These are phyloP conservation scores for Physcomitrellopsis africana DNA, from an alignment of 225 moss, liverwort and hornwort genomes.

Conservation along the genomic window DNA sequence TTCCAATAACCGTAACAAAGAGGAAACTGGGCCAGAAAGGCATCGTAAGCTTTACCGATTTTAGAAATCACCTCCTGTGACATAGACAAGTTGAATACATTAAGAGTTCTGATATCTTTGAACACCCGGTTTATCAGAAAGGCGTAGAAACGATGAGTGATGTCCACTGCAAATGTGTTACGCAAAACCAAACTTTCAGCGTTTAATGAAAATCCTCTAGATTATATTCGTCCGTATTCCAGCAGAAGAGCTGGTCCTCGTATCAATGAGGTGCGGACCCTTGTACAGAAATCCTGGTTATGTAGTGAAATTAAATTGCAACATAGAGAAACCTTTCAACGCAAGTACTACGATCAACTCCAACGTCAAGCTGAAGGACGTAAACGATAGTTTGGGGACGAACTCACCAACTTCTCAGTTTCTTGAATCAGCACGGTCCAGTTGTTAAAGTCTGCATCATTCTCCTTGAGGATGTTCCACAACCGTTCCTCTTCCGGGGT, in stretches of 20 bases:
- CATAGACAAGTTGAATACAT: background rate
- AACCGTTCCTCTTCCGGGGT: conserved; percentile 85
- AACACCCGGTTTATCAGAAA: background rate
- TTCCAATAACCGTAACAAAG: conserved; percentile 99
- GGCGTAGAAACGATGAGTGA: no score
- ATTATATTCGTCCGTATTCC: no score
- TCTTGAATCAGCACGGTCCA: conserved; percentile 90
- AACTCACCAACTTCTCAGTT: conserved; percentile 86
- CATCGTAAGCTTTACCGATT: conserved; percentile 78
- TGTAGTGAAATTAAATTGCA: no score
- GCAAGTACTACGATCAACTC: no score
- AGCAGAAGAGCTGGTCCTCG: no score
- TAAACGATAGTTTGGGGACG: background rate
- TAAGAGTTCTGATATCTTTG: background rate
- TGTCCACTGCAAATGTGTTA: no score
- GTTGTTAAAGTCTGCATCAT: conserved; percentile 84
- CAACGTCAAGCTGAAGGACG: no score
- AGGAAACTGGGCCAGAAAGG: conserved; percentile 89
- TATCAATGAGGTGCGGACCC: no score
- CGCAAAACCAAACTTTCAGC: no score
- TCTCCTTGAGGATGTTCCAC: conserved; percentile 82
- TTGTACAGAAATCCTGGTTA: no score
- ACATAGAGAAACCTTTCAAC: no score
- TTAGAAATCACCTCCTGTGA: conserved; percentile 70
- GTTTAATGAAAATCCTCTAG: no score